These are phyloP conservation scores for Petunia axillaris DNA, from an alignment of 257 asterid genomes.

Conservation along the genomic window DNA sequence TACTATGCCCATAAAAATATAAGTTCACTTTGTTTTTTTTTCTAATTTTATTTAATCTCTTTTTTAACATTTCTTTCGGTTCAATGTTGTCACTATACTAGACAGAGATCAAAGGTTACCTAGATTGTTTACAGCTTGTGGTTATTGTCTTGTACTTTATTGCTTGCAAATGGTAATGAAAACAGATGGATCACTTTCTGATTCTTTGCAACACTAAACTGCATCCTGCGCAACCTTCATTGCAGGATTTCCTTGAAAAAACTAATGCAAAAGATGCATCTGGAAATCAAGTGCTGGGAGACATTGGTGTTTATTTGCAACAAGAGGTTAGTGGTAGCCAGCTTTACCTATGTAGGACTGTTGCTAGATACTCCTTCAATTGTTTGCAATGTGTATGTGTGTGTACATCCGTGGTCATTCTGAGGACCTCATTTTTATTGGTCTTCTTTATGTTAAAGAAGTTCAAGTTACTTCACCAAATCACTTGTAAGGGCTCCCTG, in stretches of 20 bases:
- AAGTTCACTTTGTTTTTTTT: not conserved
- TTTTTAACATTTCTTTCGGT: not conserved
- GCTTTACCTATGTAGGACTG: conserved; percentile 5
- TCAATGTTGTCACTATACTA: not conserved
- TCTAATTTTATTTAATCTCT: not conserved
- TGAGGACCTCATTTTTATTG: not conserved
- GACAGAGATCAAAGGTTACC: not conserved
- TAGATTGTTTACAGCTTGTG: conserved; percentile 5
- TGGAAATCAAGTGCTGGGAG: conserved; percentile 81
- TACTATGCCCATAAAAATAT: not conserved
- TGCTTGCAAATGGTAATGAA: conserved; percentile 9
- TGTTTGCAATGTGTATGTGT: not conserved
- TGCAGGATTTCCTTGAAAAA: conserved; percentile 75
- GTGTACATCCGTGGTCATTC: conserved; percentile 1
- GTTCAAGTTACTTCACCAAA: not conserved
- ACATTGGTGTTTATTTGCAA: conserved; percentile 81
- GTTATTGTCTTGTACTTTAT: not conserved
- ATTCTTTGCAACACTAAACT: not conserved
- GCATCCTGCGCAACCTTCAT: conserved; percentile 20
- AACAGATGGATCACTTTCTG: not conserved
- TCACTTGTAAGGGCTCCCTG: not conserved
- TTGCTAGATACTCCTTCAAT: not conserved
- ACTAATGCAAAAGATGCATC: conserved; percentile 91
- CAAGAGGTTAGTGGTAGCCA: conserved; percentile 65
- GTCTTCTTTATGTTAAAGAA: not conserved